These are phyloP conservation scores for Plicaturopsis crispa DNA, from an alignment of 768 basidiomycete genomes.

Conservation along the genomic window DNA sequence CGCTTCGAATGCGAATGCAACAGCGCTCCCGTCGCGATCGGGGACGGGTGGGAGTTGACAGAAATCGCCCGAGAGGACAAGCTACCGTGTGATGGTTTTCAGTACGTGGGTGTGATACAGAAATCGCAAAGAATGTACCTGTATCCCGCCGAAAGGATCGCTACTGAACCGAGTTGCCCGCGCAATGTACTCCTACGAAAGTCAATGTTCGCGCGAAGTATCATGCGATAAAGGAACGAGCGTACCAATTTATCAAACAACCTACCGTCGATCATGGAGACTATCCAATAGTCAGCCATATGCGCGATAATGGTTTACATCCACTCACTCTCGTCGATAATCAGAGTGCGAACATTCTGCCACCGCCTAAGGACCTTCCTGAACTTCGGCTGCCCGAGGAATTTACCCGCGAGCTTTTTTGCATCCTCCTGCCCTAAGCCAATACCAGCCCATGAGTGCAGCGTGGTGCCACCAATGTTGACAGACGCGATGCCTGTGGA, in stretches of 20 bases:
- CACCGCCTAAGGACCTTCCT: constrained; percentile 47
- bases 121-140: constrained; percentile 33
- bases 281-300: constrained; percentile 26
- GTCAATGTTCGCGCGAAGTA: constrained; percentile 29
- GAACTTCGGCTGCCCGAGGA: constrained; percentile 32
- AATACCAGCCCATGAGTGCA: constrained; percentile 82
- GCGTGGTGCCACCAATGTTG: constrained; percentile 74
- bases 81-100: constrained; percentile 32
- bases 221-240: constrained; percentile 1
- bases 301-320: background rate
- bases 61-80: constrained; percentile 84
- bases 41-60: constrained; percentile 85
- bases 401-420: constrained; percentile 46
- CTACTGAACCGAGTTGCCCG: constrained; percentile 41
- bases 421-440: constrained; percentile 59
- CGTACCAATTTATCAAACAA: constrained; percentile 77
- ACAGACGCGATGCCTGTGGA: constrained; percentile 75
- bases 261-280: constrained; percentile 82
- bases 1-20: constrained; percentile 77
- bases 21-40: constrained; percentile 35
- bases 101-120: constrained; percentile 1
- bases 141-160: constrained; percentile 79
- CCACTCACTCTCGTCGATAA: constrained; percentile 77
- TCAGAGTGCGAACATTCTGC: constrained; percentile 52
- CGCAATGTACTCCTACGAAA: constrained; percentile 52